Conservation (phyloP, 2,329 filamentous ascomycete species). For the Colletotrichum sp. region DNA sequence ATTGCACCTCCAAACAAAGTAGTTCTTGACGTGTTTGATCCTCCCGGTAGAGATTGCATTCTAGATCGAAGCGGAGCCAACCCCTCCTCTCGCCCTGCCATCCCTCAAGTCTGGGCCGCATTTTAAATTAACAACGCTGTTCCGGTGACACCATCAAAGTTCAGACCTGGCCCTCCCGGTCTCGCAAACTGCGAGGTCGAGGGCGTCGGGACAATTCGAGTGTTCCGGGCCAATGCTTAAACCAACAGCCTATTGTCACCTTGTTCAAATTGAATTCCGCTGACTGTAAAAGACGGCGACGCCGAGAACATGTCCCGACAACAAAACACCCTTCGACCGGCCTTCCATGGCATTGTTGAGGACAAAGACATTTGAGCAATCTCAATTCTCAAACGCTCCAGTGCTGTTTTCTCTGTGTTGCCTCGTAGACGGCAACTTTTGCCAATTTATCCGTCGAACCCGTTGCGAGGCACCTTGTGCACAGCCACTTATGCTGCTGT, state of each 20-base stretch:
- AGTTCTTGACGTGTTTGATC: constrained; percentile 7
- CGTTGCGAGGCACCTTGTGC: background rate
- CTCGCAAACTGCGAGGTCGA: background rate
- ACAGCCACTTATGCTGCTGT: background rate
- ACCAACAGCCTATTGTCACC: background rate
- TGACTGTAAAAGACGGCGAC: background rate
- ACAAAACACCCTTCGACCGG: background rate
- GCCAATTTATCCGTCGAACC: background rate
- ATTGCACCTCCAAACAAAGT: background rate
- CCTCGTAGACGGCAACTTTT: background rate
- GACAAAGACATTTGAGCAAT: background rate
- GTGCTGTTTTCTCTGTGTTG: background rate
- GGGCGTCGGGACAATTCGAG: background rate
- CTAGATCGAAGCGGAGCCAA: background rate
- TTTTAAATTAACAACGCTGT: constrained; percentile 3
- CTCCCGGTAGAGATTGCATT: constrained; percentile 1
- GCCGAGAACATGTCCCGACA: background rate
- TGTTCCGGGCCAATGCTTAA: background rate
- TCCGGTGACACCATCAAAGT: background rate
- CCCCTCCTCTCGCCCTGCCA: background rate
- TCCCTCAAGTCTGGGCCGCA: background rate
- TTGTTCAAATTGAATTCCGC: background rate
- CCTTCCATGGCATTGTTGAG: background rate
- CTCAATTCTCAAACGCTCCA: background rate
- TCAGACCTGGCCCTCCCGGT: background rate